Evolutionary conservation across 1,284 basidiomycete genomes (phyloP).

Genomic region (Moesziomyces globuligerus): DNA sequence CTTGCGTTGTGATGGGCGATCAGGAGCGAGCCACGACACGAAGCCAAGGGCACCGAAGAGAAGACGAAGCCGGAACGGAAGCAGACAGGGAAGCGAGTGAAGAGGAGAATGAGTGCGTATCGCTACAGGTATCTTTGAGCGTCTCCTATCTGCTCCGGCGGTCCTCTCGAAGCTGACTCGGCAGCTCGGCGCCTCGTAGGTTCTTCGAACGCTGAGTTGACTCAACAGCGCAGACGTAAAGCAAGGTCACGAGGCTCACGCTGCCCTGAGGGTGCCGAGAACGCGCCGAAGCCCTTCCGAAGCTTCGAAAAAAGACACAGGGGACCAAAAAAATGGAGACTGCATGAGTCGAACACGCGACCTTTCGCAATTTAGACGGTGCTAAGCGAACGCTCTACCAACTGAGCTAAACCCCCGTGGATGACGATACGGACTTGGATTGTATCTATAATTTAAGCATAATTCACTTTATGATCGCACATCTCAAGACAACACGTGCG

Average conservation of each 20-base stretch:
- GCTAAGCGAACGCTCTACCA: slow-evolving; percentile 60
- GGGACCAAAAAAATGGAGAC: slow-evolving; percentile 28
- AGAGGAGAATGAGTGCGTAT: background rate
- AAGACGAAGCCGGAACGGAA: too few relatives aligned
- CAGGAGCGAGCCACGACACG: too few relatives aligned
- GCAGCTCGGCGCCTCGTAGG: too few relatives aligned
- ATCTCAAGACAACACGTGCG: slow-evolving; percentile 2
- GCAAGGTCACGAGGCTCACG: slow-evolving; percentile 15
- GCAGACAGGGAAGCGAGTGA: background rate
- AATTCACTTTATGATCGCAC: too few relatives aligned
- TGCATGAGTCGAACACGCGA: slow-evolving; percentile 60
- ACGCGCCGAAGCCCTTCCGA: slow-evolving; percentile 9
- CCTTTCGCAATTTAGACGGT: slow-evolving; percentile 50
- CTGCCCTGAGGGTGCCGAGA: slow-evolving; percentile 1
- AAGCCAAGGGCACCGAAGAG: too few relatives aligned
- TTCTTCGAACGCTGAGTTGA: background rate
- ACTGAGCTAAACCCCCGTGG: slow-evolving; percentile 54
- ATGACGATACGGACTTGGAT: too few relatives aligned
- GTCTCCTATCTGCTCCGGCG: too few relatives aligned
- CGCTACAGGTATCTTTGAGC: too few relatives aligned
- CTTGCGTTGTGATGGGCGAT: too few relatives aligned
- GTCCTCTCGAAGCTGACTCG: too few relatives aligned
- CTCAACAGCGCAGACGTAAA: too few relatives aligned
- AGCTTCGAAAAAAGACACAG: background rate
- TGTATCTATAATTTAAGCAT: too few relatives aligned